Base-by-base conservation (phyloP, 768 basidiomycete species). In the Auriculariales sp. region DNA sequence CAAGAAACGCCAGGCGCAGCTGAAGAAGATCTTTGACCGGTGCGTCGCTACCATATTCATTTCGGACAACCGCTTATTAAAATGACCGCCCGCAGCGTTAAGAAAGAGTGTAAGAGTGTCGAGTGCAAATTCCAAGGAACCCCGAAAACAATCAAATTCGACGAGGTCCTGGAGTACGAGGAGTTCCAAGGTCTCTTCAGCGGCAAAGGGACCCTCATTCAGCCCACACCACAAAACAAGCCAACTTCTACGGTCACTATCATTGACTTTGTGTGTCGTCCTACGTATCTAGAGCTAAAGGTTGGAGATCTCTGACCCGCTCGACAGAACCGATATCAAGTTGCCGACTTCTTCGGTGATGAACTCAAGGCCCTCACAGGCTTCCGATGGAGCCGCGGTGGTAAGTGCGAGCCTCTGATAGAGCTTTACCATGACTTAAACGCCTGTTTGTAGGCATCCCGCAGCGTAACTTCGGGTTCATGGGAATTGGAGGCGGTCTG, bases 1-100 rank as follows among this genome's bases (percentile, higher is more conserved):
- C 51, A 71, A 71, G 53, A 69, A 68, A 53, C 55, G 59, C 29
- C 66, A 68, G 50, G 54, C 66, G 49, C 63, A 64, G 53, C 53
- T 69, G 9, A 69, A 68, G 56, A 68, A 67, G 55, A 60, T 69
- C 25, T 67, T 66, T 50, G 68, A 68, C 50, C 52, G 63, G 68
- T 67, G 51, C 28, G 58, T 53, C 11, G 4, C 29, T 1, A 14
- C 6, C 14, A 4, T 27, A 33, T n/a, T 28, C 24, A 15, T 14
- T 3, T 30, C 22, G 10, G 24, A n/a, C 10, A 4, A 4, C 33
- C 1, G 19, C 7, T 14, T 49, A 22, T 19, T 28, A 6, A 11
- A 22, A 15, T 11, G 35, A n/a, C 11, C 0, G 34, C 22, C 9
- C 39, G 1, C 48, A 69, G 68, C 17, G 50, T 69, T 39, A 68